These are phyloP conservation scores for Solanum medicagineum DNA, from an alignment of 257 asterid genomes.

Conservation along the genomic window DNA sequence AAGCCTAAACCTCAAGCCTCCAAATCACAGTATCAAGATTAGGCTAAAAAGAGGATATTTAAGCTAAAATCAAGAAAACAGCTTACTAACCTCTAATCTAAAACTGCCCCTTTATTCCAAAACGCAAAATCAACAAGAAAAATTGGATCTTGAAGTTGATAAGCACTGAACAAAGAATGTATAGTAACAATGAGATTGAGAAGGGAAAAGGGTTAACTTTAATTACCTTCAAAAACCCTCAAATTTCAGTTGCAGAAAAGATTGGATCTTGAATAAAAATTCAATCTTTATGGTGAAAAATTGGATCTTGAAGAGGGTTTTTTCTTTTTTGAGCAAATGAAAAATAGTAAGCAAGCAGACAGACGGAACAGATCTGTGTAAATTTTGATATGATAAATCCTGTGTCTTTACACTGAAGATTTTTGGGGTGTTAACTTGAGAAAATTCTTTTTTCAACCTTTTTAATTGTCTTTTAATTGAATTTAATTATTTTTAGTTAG, in stretches of 20 bases:
- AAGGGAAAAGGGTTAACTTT: background rate
- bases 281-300: background rate
- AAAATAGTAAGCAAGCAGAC: background rate
- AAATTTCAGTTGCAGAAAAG: background rate
- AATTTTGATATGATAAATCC: background rate
- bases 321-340: background rate
- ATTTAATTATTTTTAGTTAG: background rate
- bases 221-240: background rate
- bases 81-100: conserved; percentile 21
- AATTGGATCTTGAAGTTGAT: conserved; percentile 25
- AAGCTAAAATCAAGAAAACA: background rate
- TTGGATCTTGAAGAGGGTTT: background rate
- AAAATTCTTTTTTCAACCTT: background rate
- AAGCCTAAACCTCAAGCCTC: background rate
- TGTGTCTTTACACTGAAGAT: background rate
- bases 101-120: conserved; percentile 4
- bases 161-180: background rate
- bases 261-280: background rate
- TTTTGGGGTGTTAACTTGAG: background rate
- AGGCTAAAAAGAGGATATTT: conserved; percentile 12
- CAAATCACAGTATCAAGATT: background rate
- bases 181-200: background rate
- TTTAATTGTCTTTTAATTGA: background rate
- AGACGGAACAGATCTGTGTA: background rate
- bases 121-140: background rate